These are phyloP conservation scores for Ceratobasidium sp. DNA, from an alignment of 1,284 basidiomycete species.

Conservation along the genomic window DNA sequence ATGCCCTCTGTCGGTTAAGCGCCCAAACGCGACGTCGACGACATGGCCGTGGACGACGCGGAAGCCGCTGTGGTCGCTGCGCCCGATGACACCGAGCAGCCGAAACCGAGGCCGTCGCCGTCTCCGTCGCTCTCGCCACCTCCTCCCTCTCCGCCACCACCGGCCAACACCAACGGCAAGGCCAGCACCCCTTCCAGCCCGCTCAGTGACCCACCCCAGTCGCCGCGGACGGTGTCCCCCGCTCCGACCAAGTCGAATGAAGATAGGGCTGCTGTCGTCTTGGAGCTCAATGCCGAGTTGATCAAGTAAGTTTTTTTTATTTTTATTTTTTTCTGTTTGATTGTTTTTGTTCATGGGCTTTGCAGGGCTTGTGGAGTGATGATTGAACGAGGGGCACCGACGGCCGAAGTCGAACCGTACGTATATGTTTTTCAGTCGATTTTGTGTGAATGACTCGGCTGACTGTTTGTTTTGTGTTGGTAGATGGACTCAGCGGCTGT, in stretches of 20 bases:
- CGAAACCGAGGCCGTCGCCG: conserved; percentile 13
- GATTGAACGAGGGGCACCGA: conserved; percentile 34
- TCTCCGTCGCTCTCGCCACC: conserved; percentile 42
- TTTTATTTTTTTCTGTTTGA: neutral
- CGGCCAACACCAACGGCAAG: conserved; percentile 1
- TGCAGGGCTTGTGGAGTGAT: conserved; percentile 32
- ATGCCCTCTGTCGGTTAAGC: conserved; percentile 17
- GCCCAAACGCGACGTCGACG: conserved; percentile 41
- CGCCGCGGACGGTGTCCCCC: conserved; percentile 16
- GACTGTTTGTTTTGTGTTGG: neutral
- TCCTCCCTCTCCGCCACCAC: conserved; percentile 22
- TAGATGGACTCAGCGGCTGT: conserved; percentile 40
- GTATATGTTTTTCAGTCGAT: neutral
- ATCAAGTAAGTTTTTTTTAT: conserved; percentile 36
- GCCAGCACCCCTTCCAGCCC: conserved; percentile 41
- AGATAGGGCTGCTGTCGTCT: conserved; percentile 30
- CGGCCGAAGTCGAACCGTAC: conserved; percentile 39
- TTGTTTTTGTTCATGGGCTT: conserved; percentile 15
- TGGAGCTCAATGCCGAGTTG: conserved; percentile 43
- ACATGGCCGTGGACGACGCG: conserved; percentile 41
- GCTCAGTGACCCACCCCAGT: conserved; percentile 39
- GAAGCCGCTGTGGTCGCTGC: neutral
- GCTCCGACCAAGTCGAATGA: conserved; percentile 18
- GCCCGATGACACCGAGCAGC: conserved; percentile 3
- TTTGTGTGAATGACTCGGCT: neutral